Percentiles rank a stretch among this genome's conserved stretches.
Evolutionary conservation across 129 eudicot genomes (phyloP).

Genomic region (Pittosporum tobira): DNA sequence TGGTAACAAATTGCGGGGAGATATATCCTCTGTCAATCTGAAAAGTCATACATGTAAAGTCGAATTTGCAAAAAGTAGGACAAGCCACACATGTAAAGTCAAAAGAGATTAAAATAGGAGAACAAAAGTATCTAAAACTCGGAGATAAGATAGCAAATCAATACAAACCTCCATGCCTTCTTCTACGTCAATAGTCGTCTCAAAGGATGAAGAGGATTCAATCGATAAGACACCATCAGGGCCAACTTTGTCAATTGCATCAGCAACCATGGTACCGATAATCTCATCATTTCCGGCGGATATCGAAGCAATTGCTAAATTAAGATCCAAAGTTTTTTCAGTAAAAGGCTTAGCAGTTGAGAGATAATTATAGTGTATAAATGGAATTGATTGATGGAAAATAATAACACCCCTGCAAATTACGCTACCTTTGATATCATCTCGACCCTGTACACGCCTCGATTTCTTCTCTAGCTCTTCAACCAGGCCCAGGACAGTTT

Average conservation of each 20-base stretch:
- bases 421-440: slow-evolving; percentile 70
- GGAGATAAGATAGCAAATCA: too few species aligned
- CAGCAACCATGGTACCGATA: slow-evolving; percentile 89
- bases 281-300: slow-evolving; percentile 88
- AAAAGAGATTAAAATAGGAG: background rate
- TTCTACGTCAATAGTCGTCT: slow-evolving; percentile 91
- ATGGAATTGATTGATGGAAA: too few species aligned
- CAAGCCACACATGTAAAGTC: too few species aligned
- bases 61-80: too few species aligned
- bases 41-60: slow-evolving; percentile 9
- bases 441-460: slow-evolving; percentile 83
- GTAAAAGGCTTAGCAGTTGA: background rate
- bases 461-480: slow-evolving; percentile 75
- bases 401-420: background rate
- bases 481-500: slow-evolving; percentile 49
- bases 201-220: slow-evolving; percentile 85
- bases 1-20: slow-evolving; percentile 90
- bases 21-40: slow-evolving; percentile 95
- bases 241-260: slow-evolving; percentile 92
- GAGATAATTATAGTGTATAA: too few species aligned
- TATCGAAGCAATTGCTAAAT: slow-evolving; percentile 77
- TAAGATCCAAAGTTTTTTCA: background rate
- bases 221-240: slow-evolving; percentile 86
- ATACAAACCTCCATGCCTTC: slow-evolving; percentile 93
- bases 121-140: background rate